These are phyloP conservation scores for Leptosphaerulina australis DNA, from an alignment of 2,329 filamentous ascomycete genomes.

Conservation along the genomic window DNA sequence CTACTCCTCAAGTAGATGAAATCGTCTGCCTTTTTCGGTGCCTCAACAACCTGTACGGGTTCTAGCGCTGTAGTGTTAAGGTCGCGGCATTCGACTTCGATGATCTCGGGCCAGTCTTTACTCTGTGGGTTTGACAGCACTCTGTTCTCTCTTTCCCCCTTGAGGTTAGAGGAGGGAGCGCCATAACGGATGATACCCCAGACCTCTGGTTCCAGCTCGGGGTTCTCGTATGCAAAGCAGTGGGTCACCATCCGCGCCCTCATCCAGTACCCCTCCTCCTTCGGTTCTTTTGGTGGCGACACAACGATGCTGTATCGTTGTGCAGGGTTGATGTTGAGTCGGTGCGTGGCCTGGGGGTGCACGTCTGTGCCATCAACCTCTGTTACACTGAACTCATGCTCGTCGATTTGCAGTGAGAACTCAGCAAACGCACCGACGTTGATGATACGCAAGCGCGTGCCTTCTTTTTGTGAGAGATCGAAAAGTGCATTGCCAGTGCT, in stretches of 20 bases:
- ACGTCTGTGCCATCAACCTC: conserved; percentile 72
- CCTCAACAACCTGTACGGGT: conserved; percentile 53
- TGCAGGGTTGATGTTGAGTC: conserved; percentile 68
- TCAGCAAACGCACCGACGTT: conserved; percentile 73
- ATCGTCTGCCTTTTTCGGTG: conserved; percentile 57
- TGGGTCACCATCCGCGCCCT: conserved; percentile 66
- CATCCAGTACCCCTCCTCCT: conserved; percentile 48
- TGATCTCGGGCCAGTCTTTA: conserved; percentile 58
- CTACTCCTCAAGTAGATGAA: conserved; percentile 63
- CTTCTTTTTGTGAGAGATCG: conserved; percentile 55
- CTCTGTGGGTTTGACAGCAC: conserved; percentile 44
- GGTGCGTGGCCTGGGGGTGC: conserved; percentile 59
- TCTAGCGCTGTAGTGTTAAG: conserved; percentile 55
- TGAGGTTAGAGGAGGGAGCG: background rate
- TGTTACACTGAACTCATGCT: conserved; percentile 66
- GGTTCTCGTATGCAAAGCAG: conserved; percentile 63
- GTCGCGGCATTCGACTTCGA: conserved; percentile 59
- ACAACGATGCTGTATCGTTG: conserved; percentile 73
- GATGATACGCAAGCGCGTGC: conserved; percentile 73
- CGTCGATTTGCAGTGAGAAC: conserved; percentile 64
- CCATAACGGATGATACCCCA: conserved; percentile 58
- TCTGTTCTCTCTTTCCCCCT: background rate
- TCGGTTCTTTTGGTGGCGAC: conserved; percentile 53
- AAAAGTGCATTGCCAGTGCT: conserved; percentile 39
- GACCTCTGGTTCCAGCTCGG: conserved; percentile 54